Evolutionary conservation across 805 yeast genomes (phyloP).

Genomic region (Metschnikowia drakensbergensis): DNA sequence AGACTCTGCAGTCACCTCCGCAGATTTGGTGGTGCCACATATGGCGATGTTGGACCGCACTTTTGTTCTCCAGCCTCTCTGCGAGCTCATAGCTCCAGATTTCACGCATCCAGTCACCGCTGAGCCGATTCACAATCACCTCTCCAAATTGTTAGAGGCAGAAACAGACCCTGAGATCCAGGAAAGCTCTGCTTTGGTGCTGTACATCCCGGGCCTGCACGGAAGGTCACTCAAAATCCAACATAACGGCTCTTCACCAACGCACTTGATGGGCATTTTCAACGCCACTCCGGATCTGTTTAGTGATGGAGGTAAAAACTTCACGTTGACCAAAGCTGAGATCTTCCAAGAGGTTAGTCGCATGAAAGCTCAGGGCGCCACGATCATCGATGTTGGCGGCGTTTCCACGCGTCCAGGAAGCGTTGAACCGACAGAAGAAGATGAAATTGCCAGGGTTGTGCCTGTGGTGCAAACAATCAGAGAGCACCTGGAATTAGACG

Average conservation of each 20-base stretch:
- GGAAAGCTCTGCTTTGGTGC: constrained; percentile 48
- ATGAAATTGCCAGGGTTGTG: constrained; percentile 66
- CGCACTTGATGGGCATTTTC: constrained; percentile 80
- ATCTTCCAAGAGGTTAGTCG: constrained; percentile 44
- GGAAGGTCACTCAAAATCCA: constrained; percentile 36
- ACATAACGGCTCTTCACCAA: constrained; percentile 42
- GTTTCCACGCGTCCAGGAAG: constrained; percentile 88
- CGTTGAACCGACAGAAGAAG: constrained; percentile 53
- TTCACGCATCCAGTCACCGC: constrained; percentile 80
- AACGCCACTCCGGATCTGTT: constrained; percentile 94
- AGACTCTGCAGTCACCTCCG: constrained; percentile 49
- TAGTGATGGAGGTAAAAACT: constrained; percentile 72
- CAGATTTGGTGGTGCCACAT: constrained; percentile 76
- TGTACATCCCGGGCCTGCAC: constrained; percentile 42
- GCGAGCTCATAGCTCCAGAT: constrained; percentile 70
- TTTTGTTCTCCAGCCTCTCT: constrained; percentile 85
- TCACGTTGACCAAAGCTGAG: constrained; percentile 29
- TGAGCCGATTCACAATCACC: constrained; percentile 69
- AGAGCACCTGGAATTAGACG: constrained; percentile 31
- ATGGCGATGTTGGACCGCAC: constrained; percentile 82
- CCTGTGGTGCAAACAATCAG: constrained; percentile 68
- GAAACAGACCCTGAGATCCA: constrained; percentile 42
- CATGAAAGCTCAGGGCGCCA: constrained; percentile 60
- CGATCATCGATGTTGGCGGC: constrained; percentile 89
- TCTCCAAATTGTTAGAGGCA: constrained; percentile 44